Evolutionary conservation across 23 red algal species (phyloP).

Genomic region (Gracilaria domingensis): DNA sequence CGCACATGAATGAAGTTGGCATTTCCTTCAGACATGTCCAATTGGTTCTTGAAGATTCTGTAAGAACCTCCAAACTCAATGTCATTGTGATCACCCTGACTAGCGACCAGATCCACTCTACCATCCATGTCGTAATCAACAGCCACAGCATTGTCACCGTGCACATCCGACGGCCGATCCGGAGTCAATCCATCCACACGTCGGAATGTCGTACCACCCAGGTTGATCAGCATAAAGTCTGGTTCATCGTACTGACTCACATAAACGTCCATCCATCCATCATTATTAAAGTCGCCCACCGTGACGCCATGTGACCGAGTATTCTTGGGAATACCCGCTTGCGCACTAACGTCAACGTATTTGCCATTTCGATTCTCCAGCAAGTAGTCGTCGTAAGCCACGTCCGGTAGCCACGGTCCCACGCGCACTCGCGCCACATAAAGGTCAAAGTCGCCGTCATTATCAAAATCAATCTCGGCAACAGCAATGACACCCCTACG

Average conservation of each 20-base stretch:
- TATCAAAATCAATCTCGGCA: conserved; percentile 76
- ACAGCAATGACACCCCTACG: conserved; percentile 17
- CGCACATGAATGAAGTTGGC: conserved; percentile 52
- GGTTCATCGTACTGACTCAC: conserved; percentile 23
- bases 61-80: conserved; percentile 10
- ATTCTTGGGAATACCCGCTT: conserved; percentile 2
- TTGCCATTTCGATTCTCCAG: conserved; percentile 35
- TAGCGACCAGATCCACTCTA: conserved; percentile 24
- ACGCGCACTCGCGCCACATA: conserved; percentile 57
- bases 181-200: conserved; percentile 19
- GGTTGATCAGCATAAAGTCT: conserved; percentile 51
- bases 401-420: conserved; percentile 33
- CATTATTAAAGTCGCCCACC: conserved; percentile 65
- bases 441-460: conserved; percentile 73
- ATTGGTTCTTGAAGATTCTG: conserved; percentile 11
- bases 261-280: conserved; percentile 65
- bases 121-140: conserved; percentile 64
- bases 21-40: conserved; percentile 25
- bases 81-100: conserved; percentile 35
- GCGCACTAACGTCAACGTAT: conserved; percentile 38
- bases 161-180: conserved; percentile 3
- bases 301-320: conserved; percentile 54
- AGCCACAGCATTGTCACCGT: conserved; percentile 50
- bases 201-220: conserved; percentile 27
- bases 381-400: conserved; percentile 14